Evolutionary conservation across 2,329 filamentous ascomycete genomes (phyloP), one percentile per base, ranked within the genome.

Genomic region (Reticulascus tulasneorum): DNA sequence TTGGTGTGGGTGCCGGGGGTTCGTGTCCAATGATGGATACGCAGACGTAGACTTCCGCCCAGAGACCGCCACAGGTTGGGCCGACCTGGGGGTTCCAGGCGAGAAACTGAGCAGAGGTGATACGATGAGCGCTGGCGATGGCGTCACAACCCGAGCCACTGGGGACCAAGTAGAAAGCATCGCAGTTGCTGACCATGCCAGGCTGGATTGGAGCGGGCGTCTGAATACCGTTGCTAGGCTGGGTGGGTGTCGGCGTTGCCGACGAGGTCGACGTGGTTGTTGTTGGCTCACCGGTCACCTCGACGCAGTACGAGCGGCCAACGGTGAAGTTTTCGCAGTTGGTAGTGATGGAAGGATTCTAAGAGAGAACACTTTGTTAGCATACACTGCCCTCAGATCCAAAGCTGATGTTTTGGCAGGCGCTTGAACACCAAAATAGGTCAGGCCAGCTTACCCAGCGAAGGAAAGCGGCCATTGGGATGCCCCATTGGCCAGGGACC

Each of bases 31-130:
- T 37, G 9, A 39, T 32, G 9, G 23, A n/a, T 8, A 47, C 40
- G 21, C 42, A 50, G 11, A 35, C 32, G 29, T 48, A 42, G 9
- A 15, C 17, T 22, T 33, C 35, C 8, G 24, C 19, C 31, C 35
- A 45, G 15, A 50, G 37, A 3, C 29, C 33, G 4, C 16, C 27
- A 28, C 47, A 52, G 9, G 27, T 17, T 15, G 27, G 7, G n/a
- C 27, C 27, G 19, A 35, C 25, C n/a, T 9, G n/a, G n/a, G 33
- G 25, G 33, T 35, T 35, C 50, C 47, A 53, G 24, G 17, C 23
- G 7, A 23, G 44, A 21, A 62, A 49, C 10, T 56, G 28, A 7
- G 40, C 29, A 7, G 51, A 27, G 2, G 47, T 29, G 23, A 59
- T 51, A 9, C 45, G 37, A 3, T 51, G 42, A 6, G 35, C 31